phyloP scores from a whole-genome alignment of 78 protist species.

The Parvularia atlantis region DNA sequence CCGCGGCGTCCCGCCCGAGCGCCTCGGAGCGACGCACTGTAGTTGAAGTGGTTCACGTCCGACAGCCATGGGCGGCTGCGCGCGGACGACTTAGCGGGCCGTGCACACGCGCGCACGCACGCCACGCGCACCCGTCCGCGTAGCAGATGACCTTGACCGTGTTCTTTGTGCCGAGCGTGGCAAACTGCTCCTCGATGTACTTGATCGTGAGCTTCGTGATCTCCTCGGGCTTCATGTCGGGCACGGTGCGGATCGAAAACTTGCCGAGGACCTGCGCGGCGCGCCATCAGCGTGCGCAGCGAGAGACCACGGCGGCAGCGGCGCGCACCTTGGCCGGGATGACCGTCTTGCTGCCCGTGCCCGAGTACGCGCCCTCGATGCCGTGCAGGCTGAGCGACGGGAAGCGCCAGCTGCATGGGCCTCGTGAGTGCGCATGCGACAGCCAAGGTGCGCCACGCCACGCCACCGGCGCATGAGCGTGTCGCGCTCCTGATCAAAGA shows the following conservation, averaged over 20 bases:
- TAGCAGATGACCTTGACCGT: not conserved
- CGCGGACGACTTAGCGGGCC: not conserved
- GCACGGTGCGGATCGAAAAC: slow-evolving; percentile 2
- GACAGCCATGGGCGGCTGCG: not conserved
- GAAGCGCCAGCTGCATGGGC: no score
- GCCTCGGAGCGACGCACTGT: not conserved
- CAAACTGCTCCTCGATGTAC: not conserved
- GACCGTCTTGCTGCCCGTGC: slow-evolving; percentile 22
- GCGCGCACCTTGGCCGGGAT: slow-evolving; percentile 13
- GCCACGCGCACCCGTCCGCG: not conserved
- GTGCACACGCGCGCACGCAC: not conserved
- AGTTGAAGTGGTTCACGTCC: not conserved
- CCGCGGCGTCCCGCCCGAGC: no score
- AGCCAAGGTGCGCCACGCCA: no score
- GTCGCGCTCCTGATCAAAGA: not conserved
- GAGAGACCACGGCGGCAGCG: no score
- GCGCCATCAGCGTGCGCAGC: no score
- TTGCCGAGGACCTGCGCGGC: not conserved
- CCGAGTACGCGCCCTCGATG: slow-evolving; percentile 22
- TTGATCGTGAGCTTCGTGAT: not conserved
- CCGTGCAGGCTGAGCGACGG: slow-evolving; percentile 31
- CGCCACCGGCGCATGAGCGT: slow-evolving; percentile 20
- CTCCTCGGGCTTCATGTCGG: not conserved
- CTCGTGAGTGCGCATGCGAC: no score
- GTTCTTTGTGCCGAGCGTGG: not conserved